phyloP scores from a whole-genome alignment of 2,329 filamentous ascomycete species.

The Phialemonium atrogriseum region DNA sequence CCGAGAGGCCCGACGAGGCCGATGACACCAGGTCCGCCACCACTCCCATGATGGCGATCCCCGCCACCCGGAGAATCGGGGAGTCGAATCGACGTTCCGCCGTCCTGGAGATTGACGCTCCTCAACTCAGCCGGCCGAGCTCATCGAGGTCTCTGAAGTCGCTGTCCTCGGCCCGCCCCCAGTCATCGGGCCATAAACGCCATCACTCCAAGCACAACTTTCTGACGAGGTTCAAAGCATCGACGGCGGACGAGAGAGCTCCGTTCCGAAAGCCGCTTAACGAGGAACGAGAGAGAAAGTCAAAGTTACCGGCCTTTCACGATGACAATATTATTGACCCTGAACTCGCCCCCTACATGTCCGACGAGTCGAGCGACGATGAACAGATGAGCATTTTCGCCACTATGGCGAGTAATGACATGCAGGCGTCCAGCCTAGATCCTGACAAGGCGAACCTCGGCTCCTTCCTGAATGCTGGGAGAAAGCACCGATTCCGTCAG shows the following conservation, averaged over 20 bases:
- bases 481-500: constrained; percentile 64
- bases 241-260: constrained; percentile 70
- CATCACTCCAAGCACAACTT: constrained; percentile 84
- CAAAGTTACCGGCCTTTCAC: constrained; percentile 82
- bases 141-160: constrained; percentile 87
- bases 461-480: constrained; percentile 62
- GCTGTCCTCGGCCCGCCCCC: constrained; percentile 57
- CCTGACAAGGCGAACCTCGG: constrained; percentile 67
- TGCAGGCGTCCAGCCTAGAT: constrained; percentile 59
- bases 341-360: constrained; percentile 90
- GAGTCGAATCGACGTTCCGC: constrained; percentile 82
- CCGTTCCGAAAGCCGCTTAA: constrained; percentile 71
- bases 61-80: constrained; percentile 54
- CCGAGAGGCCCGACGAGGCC: constrained; percentile 31
- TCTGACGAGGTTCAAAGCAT: constrained; percentile 64
- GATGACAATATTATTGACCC: constrained; percentile 98
- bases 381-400: constrained; percentile 85
- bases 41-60: constrained; percentile 66
- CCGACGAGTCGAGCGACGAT: constrained; percentile 88
- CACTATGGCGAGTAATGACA: constrained; percentile 58
- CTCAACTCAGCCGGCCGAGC: constrained; percentile 78
- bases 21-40: constrained; percentile 46
- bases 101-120: constrained; percentile 80
- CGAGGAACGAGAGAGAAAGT: constrained; percentile 57
- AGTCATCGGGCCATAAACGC: constrained; percentile 73